Evolutionary conservation across 2,329 filamentous ascomycete species (phyloP), one percentile per base, ranked within the genome.

Genomic region (Microcyclosporella mali): DNA sequence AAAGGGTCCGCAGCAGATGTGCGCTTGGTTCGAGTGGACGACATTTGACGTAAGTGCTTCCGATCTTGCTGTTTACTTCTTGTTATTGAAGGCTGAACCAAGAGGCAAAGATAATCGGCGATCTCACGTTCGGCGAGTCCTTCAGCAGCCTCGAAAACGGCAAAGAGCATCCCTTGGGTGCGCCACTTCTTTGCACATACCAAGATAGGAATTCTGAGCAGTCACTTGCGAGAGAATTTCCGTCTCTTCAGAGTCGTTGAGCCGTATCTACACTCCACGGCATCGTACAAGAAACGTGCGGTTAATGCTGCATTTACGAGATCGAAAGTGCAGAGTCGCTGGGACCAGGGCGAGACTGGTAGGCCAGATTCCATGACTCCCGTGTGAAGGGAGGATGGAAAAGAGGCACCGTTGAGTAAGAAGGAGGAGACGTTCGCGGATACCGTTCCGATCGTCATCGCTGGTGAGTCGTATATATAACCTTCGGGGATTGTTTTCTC

Each of bases 401-500:
- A 32, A 30, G 27, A 33, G 19, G 16, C 28, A 14, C 36, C 36
- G 29, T 21, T 31, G 7, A 19, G 16, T n/a, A 25, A 25, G n/a
- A 8, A 17, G 16, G 16, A 14, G 3, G 33, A 36, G 21, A 11
- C 25, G 6, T 12, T 36, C 17, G 17, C 33, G 16, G 21, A 36
- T 14, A 77, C 12, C 75, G 80, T 34, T 27, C 81, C 81, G 0
- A 76, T 80, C 1, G 81, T 85, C 62, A 84, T 86, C 78, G 77
- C 70, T 21, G 33, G 32, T 34, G 28, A 78, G 85, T 55, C n/a
- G n/a, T n/a, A n/a, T n/a, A n/a, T n/a, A n/a, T n/a, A n/a, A n/a
- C n/a, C n/a, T n/a, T n/a, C n/a, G n/a, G n/a, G n/a, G n/a, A n/a
- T n/a, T n/a, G n/a, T n/a, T n/a, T n/a, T n/a, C n/a, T n/a, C n/a